Evolutionary conservation across 768 basidiomycete species (phyloP), one percentile per base, ranked within the genome.

Genomic region (button mushroom (Agaricus bisporus)): DNA sequence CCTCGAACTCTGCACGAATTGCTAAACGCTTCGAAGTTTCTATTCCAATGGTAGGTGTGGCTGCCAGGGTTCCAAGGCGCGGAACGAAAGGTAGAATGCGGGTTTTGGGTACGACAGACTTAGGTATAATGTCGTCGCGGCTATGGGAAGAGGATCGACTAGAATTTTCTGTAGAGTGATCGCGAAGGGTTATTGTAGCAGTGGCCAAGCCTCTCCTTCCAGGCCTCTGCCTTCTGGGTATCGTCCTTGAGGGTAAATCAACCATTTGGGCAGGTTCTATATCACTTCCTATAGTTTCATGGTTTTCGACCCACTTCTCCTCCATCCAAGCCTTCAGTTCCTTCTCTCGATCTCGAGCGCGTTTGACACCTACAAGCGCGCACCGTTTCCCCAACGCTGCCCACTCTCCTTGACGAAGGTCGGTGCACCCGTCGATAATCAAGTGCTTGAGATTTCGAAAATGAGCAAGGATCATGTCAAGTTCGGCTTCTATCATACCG

Each of bases 341-440:
- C 64, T 80, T 82, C 68, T 94, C 92, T 39, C 81, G 71, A 56
- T 85, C 85, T 59, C 76, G 81, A 1, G 85, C 81, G 38, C 80
- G 73, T 49, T 72, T 75, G 39, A 85, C 72, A 0, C 86, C 85
- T 1, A 76, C 76, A 8, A 85, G 68, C 0, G 85, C 86, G 59
- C 83, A 79, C 0, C 74, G 61, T 56, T 78, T 78, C 0, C 87
- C 88, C 2, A 93, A 60, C 4, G 76, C 74, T 6, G 66, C 66
- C 80, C 86, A 88, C 56, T 84, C 74, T 29, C 77, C 77, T 14
- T 72, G 71, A 14, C 79, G 74, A 47, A 84, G 68, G 10, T 83
- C 61, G 2, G 73, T 66, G 60, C 88, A 89, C 5, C 72, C 75
- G 60, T 95, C 92, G 17, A 92, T 63, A 18, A 94, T 71, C 39